Conservation (phyloP, 345 rosid species). For the Arabidopsis suecica region DNA sequence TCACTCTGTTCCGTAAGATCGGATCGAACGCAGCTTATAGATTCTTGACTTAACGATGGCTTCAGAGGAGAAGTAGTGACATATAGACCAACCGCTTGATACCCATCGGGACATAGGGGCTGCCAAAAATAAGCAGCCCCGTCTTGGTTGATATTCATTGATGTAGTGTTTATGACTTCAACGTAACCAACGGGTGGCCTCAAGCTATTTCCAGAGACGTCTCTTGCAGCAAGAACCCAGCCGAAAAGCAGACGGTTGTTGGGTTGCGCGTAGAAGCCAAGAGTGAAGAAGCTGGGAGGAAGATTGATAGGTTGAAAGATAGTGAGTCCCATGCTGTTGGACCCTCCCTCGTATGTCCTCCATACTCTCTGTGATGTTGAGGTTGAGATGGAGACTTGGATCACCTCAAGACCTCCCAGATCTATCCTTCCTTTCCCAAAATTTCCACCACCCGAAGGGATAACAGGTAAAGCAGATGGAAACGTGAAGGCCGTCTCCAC, state of each 20-base stretch:
- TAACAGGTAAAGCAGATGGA: constrained; percentile 57
- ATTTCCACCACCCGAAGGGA: constrained; percentile 43
- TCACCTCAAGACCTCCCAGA: constrained; percentile 67
- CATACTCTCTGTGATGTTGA: constrained; percentile 58
- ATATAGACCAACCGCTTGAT: constrained; percentile 61
- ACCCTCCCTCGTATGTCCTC: constrained; percentile 63
- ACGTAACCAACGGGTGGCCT: constrained; percentile 68
- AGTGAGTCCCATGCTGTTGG: constrained; percentile 56
- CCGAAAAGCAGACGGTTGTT: constrained; percentile 60
- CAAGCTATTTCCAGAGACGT: constrained; percentile 37
- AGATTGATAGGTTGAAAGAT: constrained; percentile 60
- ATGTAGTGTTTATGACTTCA: constrained; percentile 62
- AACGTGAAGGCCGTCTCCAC: constrained; percentile 60
- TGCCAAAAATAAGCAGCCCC: constrained; percentile 68
- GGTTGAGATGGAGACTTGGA: constrained; percentile 52
- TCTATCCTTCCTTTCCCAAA: constrained; percentile 66
- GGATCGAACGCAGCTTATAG: constrained; percentile 50
- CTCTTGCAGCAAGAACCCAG: constrained; percentile 71
- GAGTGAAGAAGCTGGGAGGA: constrained; percentile 53
- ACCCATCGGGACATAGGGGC: constrained; percentile 70
- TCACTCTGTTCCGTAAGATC: constrained; percentile 65
- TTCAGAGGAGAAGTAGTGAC: constrained; percentile 57
- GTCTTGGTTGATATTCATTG: constrained; percentile 54
- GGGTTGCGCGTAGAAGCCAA: constrained; percentile 70
- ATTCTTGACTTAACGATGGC: constrained; percentile 55